Percentiles rank a stretch among this genome's conserved stretches.
Conservation (phyloP, 2,329 filamentous ascomycete species). For the Fusarium agapanthi region DNA sequence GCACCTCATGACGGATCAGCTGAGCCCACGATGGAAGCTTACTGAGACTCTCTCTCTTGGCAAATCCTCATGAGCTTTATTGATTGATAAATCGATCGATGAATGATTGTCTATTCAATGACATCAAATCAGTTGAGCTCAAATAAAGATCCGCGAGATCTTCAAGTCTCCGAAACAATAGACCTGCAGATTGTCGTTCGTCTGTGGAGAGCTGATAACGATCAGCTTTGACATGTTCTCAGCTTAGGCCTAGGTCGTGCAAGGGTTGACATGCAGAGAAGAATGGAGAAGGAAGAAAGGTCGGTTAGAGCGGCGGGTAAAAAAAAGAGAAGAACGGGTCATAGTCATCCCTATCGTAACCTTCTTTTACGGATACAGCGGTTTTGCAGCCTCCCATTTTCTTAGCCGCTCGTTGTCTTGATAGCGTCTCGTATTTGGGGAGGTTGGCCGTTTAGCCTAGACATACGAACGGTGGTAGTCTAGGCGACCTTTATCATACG, state of each 20-base stretch:
- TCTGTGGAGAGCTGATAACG: not conserved
- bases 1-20: conserved; percentile 25
- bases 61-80: not conserved
- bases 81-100: not conserved
- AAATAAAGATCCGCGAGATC: conserved; percentile 18
- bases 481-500: not conserved
- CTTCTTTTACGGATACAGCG: not conserved
- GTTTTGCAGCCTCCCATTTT: not conserved
- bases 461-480: not conserved
- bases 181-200: not conserved
- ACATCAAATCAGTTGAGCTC: conserved; percentile 1
- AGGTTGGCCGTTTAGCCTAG: not conserved
- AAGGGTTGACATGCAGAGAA: not conserved
- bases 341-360: not conserved
- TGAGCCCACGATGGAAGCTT: not conserved
- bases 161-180: conserved; percentile 11
- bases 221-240: not conserved
- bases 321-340: not conserved
- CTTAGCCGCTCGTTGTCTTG: not conserved
- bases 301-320: not conserved
- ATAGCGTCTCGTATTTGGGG: conserved; percentile 1
- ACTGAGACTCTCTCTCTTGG: not conserved
- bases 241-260: not conserved
- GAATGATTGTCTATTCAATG: not conserved
- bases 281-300: not conserved